Evolutionary conservation across 2,329 filamentous ascomycete genomes (phyloP), one percentile per base, ranked within the genome.

Genomic region (Aspergillus carbonarius): DNA sequence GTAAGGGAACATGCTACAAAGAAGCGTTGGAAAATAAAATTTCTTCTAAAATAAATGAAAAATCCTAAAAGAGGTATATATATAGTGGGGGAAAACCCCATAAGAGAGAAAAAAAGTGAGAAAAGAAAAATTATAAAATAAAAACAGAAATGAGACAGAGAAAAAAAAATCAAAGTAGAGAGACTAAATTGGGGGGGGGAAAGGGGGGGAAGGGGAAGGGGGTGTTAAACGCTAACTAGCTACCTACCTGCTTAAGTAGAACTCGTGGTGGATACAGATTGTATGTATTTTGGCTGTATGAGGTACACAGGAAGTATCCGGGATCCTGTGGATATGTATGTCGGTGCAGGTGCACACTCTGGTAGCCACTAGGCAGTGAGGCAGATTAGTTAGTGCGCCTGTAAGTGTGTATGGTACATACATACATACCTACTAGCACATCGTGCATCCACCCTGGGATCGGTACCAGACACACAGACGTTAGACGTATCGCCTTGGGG

Each of bases 211-310:
- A 10, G 47, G 47, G 47, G 15, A 10, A 30, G 47, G 47, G 15
- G 10, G 18, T 8, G 17, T 32, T 34, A 50, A 50, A 42, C 51
- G 51, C 51, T 54, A 54, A 54, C 34, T 20, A 7, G 3, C 5
- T 9, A 7, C 27, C 30, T 23, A 42, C 51, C 37, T 37, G 35
- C 35, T 53, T 40, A 32, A 32, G 30, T 32, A 40, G 25, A 53
- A 34, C 51, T 48, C 44, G 44, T 48, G 40, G 51, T 54, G 51
- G 51, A 32, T 44, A 42, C 51, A 44, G 39, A n/a, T n/a, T 42
- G 23, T 23, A 30, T 32, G 37, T 48, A 48, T 48, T 30, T 12
- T n/a, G 5, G 25, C 13, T 17, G 44, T 48, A 30, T 47, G 42
- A 47, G 20, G 23, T 47, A 47, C 42, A 10, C 23, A 47, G 5